phyloP scores from a whole-genome alignment of 805 yeast species.

The Wickerhamiella qilinensis region DNA sequence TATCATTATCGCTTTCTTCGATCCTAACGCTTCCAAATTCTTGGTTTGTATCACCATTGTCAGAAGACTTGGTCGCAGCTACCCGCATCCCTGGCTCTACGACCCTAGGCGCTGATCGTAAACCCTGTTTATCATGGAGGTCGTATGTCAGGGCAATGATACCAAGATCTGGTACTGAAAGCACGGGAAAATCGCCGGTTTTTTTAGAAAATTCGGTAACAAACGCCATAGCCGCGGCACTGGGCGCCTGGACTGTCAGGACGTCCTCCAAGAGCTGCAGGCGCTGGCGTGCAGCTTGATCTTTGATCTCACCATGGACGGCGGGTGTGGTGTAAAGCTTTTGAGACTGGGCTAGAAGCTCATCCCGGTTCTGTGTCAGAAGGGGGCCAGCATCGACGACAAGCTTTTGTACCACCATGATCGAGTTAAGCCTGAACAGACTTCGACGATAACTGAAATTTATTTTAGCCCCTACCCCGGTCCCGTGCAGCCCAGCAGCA shows the following conservation, averaged over 20 bases:
- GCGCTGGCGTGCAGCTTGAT: slow-evolving; percentile 68
- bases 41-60: too few relatives aligned
- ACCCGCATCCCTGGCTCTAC: too few relatives aligned
- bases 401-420: slow-evolving; percentile 30
- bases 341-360: slow-evolving; percentile 52
- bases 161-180: slow-evolving; percentile 83
- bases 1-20: too few relatives aligned
- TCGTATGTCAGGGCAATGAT: slow-evolving; percentile 85
- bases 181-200: slow-evolving; percentile 83
- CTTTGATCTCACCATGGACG: slow-evolving; percentile 71
- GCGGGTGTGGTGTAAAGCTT: slow-evolving; percentile 84
- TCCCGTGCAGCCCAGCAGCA: too few relatives aligned
- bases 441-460: too few relatives aligned
- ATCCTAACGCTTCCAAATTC: too few relatives aligned
- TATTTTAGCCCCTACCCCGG: too few relatives aligned
- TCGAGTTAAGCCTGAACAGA: too few relatives aligned
- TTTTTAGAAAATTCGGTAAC: slow-evolving; percentile 64
- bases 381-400: slow-evolving; percentile 93
- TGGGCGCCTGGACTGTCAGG: slow-evolving; percentile 64
- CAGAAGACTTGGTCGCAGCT: too few relatives aligned
- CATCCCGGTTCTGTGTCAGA: slow-evolving; percentile 67
- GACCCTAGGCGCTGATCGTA: slow-evolving; percentile 10
- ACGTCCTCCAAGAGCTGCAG: slow-evolving; percentile 57
- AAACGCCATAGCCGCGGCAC: slow-evolving; percentile 38
- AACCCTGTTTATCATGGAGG: slow-evolving; percentile 22